Base-by-base conservation (phyloP, 2,329 filamentous ascomycete species). In the Hypoxylon sp. region DNA sequence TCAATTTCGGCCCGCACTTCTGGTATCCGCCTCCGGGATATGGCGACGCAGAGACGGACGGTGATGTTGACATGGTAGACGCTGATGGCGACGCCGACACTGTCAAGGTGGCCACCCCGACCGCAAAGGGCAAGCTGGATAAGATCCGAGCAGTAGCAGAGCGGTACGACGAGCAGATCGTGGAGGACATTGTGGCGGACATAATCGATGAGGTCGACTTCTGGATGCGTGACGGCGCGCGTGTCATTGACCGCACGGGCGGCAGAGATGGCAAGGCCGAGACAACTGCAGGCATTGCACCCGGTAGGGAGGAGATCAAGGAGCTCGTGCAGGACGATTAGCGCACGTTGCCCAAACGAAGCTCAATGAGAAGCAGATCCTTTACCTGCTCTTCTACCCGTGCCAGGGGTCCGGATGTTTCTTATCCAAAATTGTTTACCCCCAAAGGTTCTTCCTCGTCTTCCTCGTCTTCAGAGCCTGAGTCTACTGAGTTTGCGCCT, bases 121-220 rank as follows among this genome's bases (percentile, higher is more conserved):
- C 63, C 24, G 19, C 44, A 24, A 48, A 69, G 50, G 57, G 53
- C n/a, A 65, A 64, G 42, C 61, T 76, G 27, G 75, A 76, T n/a
- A 77, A 74, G 58, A 73, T 90, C 0, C 86, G 88, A 35, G 84
- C 92, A 0, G 83, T 97, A 21, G 87, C 89, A 6, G 92, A 97
- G 68, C 88, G 96, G 32, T 98, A 94, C 80, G 89, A 90, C 65
- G 94, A 99, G 78, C 95, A 98, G 82, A 94, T 99, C 68, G 94
- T 92, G 13, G 96, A 99, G 81, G 96, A 99, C 75, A 85, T 98
- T 24, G 87, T 97, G 31, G 97, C 94, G 78, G 96, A 99, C 79
- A 87, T 99, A 58, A 86, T 98, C 32, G 96, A 99, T 76, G 96
- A 99, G 81, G 92, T 97, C 53, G 94, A 97, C 82, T 96, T 93